Base-by-base conservation (phyloP, 2,329 filamentous ascomycete species). In the Trichoderma sp. region DNA sequence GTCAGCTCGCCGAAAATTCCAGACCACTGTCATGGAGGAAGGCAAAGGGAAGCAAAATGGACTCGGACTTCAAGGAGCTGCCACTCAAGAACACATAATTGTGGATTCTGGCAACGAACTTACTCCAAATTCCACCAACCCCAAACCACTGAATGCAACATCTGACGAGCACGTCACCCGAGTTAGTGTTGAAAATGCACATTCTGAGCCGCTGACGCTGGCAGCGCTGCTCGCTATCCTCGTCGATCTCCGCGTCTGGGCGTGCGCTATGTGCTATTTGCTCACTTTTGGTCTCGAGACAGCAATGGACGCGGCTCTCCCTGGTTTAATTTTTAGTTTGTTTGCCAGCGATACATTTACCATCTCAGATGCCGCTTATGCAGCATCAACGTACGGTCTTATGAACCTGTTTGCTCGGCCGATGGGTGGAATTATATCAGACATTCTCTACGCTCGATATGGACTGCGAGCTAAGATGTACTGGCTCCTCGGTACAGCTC, bases 341-440 rank as follows among this genome's bases (percentile, higher is more conserved):
- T 73, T 81, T n/a, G 86, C 92, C 1, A 85, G 86, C 21, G 88
- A 91, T 82, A 91, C 90, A 1, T 83, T 84, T 16, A 87, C 89
- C 0, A 87, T 89, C 77, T 88, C 89, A 82, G 91, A 92, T 88
- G 93, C 93, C 16, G 83, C 93, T 78, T 71, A 71, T 71, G 67
- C 67, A 33, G 67, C 67, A 31, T 71, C 67, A 27, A 93, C 94
- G 87, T 95, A 94, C 82, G 93, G 93, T 31, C 91, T 95, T 73
- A 88, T 94, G 78, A 95, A 95, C 85, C 84, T 94, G 71, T 82
- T 91, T 72, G 92, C 90, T 53, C 88, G 93, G 1, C 93, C 93
- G 0, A 83, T 92, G 0, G 93, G 93, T 65, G 93, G 93, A 67
- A 85, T 88, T 24, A 78, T 89, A 27, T 84, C 87, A 9, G 90